Percentiles rank a stretch among this genome's conserved stretches.
Evolutionary conservation across 495 filamentous ascomycete genomes (phyloP).

Genomic region (Aspergillus heteromorphus): DNA sequence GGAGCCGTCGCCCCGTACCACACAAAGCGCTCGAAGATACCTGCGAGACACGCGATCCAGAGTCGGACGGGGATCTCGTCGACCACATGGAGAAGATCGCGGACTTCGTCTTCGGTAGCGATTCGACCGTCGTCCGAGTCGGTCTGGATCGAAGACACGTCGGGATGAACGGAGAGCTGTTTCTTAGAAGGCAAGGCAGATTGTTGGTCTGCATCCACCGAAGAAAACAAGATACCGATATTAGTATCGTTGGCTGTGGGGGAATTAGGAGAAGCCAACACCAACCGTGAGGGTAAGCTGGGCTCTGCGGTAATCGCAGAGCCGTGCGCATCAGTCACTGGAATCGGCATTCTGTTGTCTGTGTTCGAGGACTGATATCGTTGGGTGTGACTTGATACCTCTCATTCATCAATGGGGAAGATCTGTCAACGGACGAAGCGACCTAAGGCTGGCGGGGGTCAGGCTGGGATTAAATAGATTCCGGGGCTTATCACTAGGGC

Average conservation of each 20-base stretch:
- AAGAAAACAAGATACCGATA: conserved; percentile 5
- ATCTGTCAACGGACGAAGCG: too few species aligned
- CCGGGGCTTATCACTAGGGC: too few species aligned
- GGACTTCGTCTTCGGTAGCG: conserved; percentile 13
- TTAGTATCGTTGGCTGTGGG: conserved; percentile 4
- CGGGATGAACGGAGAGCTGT: too few species aligned
- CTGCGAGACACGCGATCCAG: conserved; percentile 8
- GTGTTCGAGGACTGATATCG: too few species aligned
- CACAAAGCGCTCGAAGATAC: conserved; percentile 15
- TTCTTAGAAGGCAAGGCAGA: too few species aligned
- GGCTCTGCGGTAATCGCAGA: conserved; percentile 9
- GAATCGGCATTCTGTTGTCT: conserved; percentile 1
- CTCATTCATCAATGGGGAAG: too few species aligned
- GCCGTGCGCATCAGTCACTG: conserved; percentile 7
- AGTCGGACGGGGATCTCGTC: conserved; percentile 9
- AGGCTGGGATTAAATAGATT: too few species aligned
- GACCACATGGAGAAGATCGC: conserved; percentile 12
- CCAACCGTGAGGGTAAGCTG: conserved; percentile 12
- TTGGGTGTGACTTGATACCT: too few species aligned
- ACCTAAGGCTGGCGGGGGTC: too few species aligned
- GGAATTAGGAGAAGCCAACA: conserved; percentile 6
- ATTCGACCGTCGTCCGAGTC: conserved; percentile 6
- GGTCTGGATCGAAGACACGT: too few species aligned
- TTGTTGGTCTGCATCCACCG: conserved; percentile 6
- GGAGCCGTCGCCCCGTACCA: conserved; percentile 14